A percentile compares a stretch with the other conserved stretches of the same genome.
These are phyloP conservation scores for Austroboletus olivaceoglutinosus DNA, from an alignment of 1,284 basidiomycete species.

Conservation along the genomic window DNA sequence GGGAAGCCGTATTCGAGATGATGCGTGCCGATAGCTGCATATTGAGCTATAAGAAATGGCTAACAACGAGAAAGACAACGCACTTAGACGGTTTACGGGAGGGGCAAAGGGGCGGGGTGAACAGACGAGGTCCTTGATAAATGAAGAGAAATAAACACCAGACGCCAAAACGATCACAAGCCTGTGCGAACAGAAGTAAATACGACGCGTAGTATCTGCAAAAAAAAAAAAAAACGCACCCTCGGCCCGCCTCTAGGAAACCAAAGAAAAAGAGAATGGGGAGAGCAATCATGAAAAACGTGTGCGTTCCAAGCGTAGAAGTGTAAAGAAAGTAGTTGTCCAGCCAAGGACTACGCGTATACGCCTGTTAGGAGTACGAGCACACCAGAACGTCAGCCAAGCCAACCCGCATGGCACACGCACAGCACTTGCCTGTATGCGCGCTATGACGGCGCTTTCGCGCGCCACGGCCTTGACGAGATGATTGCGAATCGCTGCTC, in stretches of 20 bases:
- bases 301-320: slow-evolving; percentile 87
- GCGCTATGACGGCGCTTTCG: slow-evolving; percentile 68
- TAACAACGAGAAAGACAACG: slow-evolving; percentile 27
- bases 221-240: slow-evolving; percentile 46
- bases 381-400: neutral
- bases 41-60: neutral
- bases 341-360: slow-evolving; percentile 65
- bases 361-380: slow-evolving; percentile 37
- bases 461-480: slow-evolving; percentile 59
- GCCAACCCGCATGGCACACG: neutral
- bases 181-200: slow-evolving; percentile 37
- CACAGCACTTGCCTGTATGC: slow-evolving; percentile 57
- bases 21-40: slow-evolving; percentile 77
- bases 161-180: slow-evolving; percentile 72
- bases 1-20: slow-evolving; percentile 94
- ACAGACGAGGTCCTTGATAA: slow-evolving; percentile 88
- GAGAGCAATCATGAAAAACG: slow-evolving; percentile 90
- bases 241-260: slow-evolving; percentile 50
- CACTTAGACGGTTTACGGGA: slow-evolving; percentile 84
- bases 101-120: slow-evolving; percentile 90
- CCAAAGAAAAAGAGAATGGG: slow-evolving; percentile 91
- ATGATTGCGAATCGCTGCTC: slow-evolving; percentile 57
- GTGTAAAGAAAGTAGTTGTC: slow-evolving; percentile 92
- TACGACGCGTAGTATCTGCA: neutral
- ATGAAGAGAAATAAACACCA: slow-evolving; percentile 83